phyloP scores from a whole-genome alignment of 805 yeast genomes.

The Wickerhamiella galacta region DNA sequence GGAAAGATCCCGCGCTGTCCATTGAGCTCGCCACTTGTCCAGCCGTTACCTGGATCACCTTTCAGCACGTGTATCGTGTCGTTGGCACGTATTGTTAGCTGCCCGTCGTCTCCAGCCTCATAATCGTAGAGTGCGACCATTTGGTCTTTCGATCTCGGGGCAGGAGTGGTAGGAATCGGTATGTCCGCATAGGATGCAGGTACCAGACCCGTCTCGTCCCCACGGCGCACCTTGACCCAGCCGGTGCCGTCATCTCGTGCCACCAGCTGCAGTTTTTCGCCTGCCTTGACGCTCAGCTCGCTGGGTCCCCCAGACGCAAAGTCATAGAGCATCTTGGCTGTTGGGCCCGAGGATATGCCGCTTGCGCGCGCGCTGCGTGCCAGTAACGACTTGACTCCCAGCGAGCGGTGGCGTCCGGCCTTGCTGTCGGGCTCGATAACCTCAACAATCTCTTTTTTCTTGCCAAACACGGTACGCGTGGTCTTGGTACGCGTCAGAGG shows the following conservation, averaged over 20 bases:
- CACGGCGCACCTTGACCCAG: slow-evolving; percentile 56
- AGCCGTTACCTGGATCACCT: slow-evolving; percentile 65
- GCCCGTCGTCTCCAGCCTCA: slow-evolving; percentile 63
- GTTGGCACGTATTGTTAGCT: slow-evolving; percentile 53
- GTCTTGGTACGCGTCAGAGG: slow-evolving; percentile 29
- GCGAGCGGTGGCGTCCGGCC: slow-evolving; percentile 6
- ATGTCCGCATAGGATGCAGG: slow-evolving; percentile 66
- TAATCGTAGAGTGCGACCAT: slow-evolving; percentile 58
- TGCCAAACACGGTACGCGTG: slow-evolving; percentile 40
- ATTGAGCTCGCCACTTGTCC: slow-evolving; percentile 81
- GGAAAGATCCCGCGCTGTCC: slow-evolving; percentile 63
- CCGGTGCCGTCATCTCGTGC: slow-evolving; percentile 80
- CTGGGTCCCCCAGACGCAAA: slow-evolving; percentile 59
- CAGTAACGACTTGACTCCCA: slow-evolving; percentile 16
- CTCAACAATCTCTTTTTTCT: slow-evolving; percentile 18
- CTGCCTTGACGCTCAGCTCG: slow-evolving; percentile 45
- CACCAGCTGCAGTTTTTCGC: slow-evolving; percentile 42
- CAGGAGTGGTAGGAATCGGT: slow-evolving; percentile 9
- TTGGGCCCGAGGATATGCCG: slow-evolving; percentile 11
- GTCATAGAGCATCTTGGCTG: slow-evolving; percentile 28
- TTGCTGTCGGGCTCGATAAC: slow-evolving; percentile 8
- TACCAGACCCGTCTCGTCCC: slow-evolving; percentile 53
- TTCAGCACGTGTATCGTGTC: slow-evolving; percentile 50
- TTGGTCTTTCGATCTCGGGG: slow-evolving; percentile 9
- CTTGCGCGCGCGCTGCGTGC: slow-evolving; percentile 11